A percentile compares a stretch with the other conserved stretches of the same genome.
Evolutionary conservation across 2,329 filamentous ascomycete genomes (phyloP).

Genomic region (Dactylellina sp.): DNA sequence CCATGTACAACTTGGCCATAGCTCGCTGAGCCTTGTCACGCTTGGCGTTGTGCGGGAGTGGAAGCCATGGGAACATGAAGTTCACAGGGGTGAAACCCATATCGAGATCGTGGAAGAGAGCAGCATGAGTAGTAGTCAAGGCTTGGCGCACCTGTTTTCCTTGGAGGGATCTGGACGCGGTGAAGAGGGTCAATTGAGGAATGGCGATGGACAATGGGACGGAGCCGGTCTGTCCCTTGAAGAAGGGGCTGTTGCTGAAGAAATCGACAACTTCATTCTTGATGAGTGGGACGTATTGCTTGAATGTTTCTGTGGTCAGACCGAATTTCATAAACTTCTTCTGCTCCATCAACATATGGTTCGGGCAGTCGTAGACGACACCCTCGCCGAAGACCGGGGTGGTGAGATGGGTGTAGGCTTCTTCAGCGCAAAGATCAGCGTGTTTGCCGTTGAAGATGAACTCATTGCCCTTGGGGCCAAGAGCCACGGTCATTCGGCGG

Average conservation of each 20-base stretch:
- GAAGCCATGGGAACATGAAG: constrained; percentile 83
- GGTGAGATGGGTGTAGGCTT: constrained; percentile 84
- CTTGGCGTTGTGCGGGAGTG: constrained; percentile 79
- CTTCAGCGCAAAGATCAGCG: constrained; percentile 88
- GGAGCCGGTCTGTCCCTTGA: constrained; percentile 72
- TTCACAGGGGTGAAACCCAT: constrained; percentile 83
- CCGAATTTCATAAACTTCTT: constrained; percentile 91
- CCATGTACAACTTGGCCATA: constrained; percentile 77
- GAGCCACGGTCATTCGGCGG: constrained; percentile 90
- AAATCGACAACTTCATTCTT: constrained; percentile 76
- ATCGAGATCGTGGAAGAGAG: constrained; percentile 83
- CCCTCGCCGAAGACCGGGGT: constrained; percentile 79
- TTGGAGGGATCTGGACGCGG: constrained; percentile 80
- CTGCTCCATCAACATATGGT: constrained; percentile 87
- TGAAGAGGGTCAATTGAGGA: constrained; percentile 83
- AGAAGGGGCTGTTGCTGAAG: constrained; percentile 69
- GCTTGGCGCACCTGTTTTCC: constrained; percentile 79
- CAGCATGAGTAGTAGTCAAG: constrained; percentile 78
- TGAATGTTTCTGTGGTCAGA: constrained; percentile 79
- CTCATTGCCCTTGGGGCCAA: constrained; percentile 82
- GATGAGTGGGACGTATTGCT: constrained; percentile 78
- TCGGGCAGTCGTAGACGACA: constrained; percentile 86
- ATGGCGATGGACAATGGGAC: constrained; percentile 75
- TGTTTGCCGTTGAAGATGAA: constrained; percentile 92
- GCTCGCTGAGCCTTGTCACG: constrained; percentile 77